Evolutionary conservation across 2,329 filamentous ascomycete species (phyloP).

Genomic region (Diaporthe longicolla): DNA sequence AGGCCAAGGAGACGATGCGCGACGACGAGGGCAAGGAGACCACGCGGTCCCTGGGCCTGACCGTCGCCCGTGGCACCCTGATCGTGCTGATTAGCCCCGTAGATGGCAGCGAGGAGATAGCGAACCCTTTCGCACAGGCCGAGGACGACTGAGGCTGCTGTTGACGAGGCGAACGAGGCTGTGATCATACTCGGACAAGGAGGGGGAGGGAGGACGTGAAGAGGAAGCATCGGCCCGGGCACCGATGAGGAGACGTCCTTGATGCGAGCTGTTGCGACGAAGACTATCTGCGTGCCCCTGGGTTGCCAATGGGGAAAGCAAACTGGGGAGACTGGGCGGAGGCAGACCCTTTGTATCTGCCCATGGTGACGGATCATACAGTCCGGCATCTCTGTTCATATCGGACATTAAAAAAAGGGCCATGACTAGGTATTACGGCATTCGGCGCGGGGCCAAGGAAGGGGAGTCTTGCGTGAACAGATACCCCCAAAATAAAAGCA

Average conservation of each 20-base stretch:
- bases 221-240: background rate
- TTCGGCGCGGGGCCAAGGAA: background rate
- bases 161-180: background rate
- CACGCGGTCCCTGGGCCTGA: slow-evolving; percentile 83
- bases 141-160: slow-evolving; percentile 69
- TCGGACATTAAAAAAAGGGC: background rate
- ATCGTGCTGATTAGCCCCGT: slow-evolving; percentile 93
- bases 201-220: background rate
- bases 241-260: too few species aligned
- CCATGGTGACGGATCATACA: slow-evolving; percentile 13
- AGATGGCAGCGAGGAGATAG: slow-evolving; percentile 95
- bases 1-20: slow-evolving; percentile 90
- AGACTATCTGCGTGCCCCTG: background rate
- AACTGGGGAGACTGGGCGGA: too few species aligned
- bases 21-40: slow-evolving; percentile 94
- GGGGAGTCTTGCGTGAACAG: slow-evolving; percentile 21
- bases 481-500: slow-evolving; percentile 25
- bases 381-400: background rate
- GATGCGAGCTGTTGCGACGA: background rate
- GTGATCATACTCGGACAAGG: background rate
- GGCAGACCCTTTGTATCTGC: background rate
- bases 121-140: slow-evolving; percentile 88
- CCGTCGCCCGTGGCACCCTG: slow-evolving; percentile 92
- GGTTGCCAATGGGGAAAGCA: background rate
- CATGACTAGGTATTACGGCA: slow-evolving; percentile 11